Evolutionary conservation across 2,329 filamentous ascomycete genomes (phyloP), one percentile per base, ranked within the genome.

Genomic region (Ascochyta viciae-villosae): DNA sequence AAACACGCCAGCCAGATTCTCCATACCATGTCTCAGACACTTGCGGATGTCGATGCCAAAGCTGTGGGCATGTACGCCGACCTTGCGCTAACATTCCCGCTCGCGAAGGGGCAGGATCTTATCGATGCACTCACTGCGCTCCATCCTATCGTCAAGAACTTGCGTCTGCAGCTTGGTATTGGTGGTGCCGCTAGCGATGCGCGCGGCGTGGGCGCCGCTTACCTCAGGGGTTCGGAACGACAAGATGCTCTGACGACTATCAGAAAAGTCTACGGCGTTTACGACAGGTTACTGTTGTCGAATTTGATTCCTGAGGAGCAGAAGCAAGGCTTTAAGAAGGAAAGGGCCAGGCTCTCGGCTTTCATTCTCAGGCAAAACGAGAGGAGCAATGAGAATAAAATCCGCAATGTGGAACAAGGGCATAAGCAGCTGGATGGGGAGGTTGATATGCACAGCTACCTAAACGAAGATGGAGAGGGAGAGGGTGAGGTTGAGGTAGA

Each of bases 1-100:
- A 76, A 80, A 3, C 82, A 89, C 62, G 89, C 90, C 4, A 85
- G 81, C 46, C 75, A 80, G 46, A 80, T 96, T 24, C 77, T 96
- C 27, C 80, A 87, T 10, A 61, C 65, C 27, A 74, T 75, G 72
- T 59, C 45, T 10, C 50, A 58, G 10, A 60, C 60, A 1, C 57
- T 73, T 9, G 66, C 67, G 34, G 70, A 76, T 41, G 65, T 57
- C 8, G 73, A 76, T 48, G 24, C 68, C 3, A 74, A 71, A 47
- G 57, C 65, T 6, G 65, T 68, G 13, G 50, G 50, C 31, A 70
- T 67, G 64, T 75, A 73, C 45, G 70, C 71, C 24, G 66, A 71
- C 2, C 65, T 76, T 23, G 70, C 65, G 10, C 38, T 60, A 15
- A 50, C 33, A 0, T 73, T 71, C 24, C 72, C 73, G 2, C 55